Conservation (phyloP, 805 yeast genomes). For the Cyberlindnera amylophila region DNA sequence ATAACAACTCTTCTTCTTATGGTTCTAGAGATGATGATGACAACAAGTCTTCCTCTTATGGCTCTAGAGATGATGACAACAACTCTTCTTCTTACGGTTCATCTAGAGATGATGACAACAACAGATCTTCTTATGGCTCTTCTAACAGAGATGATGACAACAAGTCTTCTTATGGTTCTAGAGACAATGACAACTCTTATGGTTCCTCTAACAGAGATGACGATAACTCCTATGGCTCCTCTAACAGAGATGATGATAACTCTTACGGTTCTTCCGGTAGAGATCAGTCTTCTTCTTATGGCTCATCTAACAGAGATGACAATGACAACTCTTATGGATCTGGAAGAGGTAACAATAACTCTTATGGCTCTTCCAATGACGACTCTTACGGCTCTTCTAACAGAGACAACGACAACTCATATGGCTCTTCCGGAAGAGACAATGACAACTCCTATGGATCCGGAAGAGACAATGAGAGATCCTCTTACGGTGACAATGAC, state of each 20-base stretch:
- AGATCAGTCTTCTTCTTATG: slow-evolving; percentile 4
- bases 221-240: slow-evolving; percentile 3
- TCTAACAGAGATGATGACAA: slow-evolving; percentile 1
- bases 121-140: not conserved
- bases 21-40: slow-evolving; percentile 2
- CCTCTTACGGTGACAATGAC: slow-evolving; percentile 3
- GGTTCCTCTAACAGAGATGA: slow-evolving; percentile 3
- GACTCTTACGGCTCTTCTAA: slow-evolving; percentile 5
- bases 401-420: slow-evolving; percentile 2
- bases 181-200: slow-evolving; percentile 6
- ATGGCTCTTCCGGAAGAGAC: not conserved
- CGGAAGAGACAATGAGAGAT: not conserved
- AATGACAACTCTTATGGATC: slow-evolving; percentile 8
- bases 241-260: slow-evolving; percentile 1
- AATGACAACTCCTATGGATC: slow-evolving; percentile 3
- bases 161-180: slow-evolving; percentile 5
- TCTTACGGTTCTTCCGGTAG: slow-evolving; percentile 5
- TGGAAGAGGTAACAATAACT: slow-evolving; percentile 3
- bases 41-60: slow-evolving; percentile 7
- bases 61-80: slow-evolving; percentile 5
- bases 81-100: slow-evolving; percentile 6
- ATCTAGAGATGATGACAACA: not conserved
- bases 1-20: slow-evolving; percentile 5
- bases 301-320: slow-evolving; percentile 1
- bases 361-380: slow-evolving; percentile 7